A percentile compares a stretch with the other conserved stretches of the same genome.
Conservation (phyloP, 345 rosid species). For the Camelina laxa region DNA sequence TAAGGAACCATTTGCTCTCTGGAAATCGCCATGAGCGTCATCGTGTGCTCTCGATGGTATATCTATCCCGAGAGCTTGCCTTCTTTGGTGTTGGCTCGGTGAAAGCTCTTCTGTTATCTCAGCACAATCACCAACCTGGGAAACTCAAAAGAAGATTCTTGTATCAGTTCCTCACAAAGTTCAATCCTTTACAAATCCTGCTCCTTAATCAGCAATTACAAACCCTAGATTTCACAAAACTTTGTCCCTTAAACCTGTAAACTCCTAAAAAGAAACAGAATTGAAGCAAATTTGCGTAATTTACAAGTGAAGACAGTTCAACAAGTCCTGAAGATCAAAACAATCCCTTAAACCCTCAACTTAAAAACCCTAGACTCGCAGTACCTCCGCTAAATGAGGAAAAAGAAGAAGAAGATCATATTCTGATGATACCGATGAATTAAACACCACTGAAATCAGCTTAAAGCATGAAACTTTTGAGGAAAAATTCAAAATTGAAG, state of each 20-base stretch:
- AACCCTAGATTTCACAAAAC: conserved; percentile 6
- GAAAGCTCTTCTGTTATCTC: conserved; percentile 72
- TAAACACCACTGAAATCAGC: not conserved
- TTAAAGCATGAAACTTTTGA: not conserved
- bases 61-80: conserved; percentile 48
- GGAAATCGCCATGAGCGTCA: conserved; percentile 47
- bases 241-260: not conserved
- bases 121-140: conserved; percentile 52
- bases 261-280: not conserved
- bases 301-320: not conserved
- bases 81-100: conserved; percentile 39
- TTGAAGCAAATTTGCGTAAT: not conserved
- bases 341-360: conserved; percentile 15
- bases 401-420: not conserved
- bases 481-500: not conserved
- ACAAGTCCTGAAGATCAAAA: conserved; percentile 16
- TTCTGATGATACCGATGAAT: conserved; percentile 4
- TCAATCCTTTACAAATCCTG: not conserved
- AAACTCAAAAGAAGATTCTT: conserved; percentile 10
- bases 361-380: conserved; percentile 19
- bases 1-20: conserved; percentile 49
- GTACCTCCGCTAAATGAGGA: not conserved
- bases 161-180: conserved; percentile 1
- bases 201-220: not conserved
- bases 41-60: conserved; percentile 55